Evolutionary conservation across 306 rosid genomes (phyloP), one percentile per base, ranked within the genome.

Genomic region (Medicago arabica): DNA sequence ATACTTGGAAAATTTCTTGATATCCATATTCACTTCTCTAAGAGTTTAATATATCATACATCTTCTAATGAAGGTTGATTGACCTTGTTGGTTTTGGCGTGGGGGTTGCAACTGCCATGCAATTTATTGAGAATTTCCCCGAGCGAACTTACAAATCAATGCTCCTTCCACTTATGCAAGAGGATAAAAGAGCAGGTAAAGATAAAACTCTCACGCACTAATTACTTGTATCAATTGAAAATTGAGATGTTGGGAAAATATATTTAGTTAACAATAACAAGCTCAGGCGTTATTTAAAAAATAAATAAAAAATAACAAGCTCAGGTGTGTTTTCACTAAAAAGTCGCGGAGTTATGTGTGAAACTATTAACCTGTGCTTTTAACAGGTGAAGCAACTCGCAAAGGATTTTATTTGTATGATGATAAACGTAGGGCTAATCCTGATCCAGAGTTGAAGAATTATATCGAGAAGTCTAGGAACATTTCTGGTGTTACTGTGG

Each of bases 71-170:
- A 84, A 95, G 99, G 77, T 86, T 95, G 89, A 81, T 17, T 71
- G 99, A 95, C 77, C 88, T 95, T 25, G 97, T 95, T 84, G 97
- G 99, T 67, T 95, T 95, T 85, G 99, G 93, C 1, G 96, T 92
- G 87, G 96, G 91, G 11, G 31, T 85, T 64, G 97, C 97, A 16
- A 87, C 93, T 46, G 93, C 88, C 75, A 25, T 23, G 41, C 97
- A 90, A 78, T 92, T 82, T 82, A n/a, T 88, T 47, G 64, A 71
- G 75, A 80, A 85, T 53, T 95, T 88, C 86, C 91, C 97, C 3
- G 97, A 92, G 76, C 75, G 97, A 84, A 89, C 91, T 3, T 90
- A 88, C 76, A 95, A 78, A 81, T 90, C 99, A 54, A 69, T 90
- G 97, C 86, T 95, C 60, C 81, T 95, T 72, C 92, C 96, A 17